Evolutionary conservation across 1,284 basidiomycete genomes (phyloP).

Genomic region (Phellopilus nigrolimitatus): DNA sequence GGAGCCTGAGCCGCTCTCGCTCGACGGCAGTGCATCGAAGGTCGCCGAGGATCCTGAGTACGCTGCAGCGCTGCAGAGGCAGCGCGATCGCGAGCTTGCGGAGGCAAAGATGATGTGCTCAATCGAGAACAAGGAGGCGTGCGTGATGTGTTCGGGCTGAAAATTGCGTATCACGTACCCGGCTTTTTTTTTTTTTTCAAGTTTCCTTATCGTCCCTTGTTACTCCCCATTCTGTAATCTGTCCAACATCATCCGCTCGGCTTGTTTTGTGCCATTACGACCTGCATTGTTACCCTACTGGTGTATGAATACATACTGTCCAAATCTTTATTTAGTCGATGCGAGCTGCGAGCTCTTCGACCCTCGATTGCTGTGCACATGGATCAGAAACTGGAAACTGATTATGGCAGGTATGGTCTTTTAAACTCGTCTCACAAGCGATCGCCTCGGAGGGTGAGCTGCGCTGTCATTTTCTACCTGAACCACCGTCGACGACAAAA

Average conservation of each 20-base stretch:
- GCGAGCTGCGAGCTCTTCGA: too few species aligned
- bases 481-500: too few species aligned
- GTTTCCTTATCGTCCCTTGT: background rate
- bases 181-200: background rate
- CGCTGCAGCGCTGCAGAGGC: constrained; percentile 72
- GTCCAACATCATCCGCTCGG: background rate
- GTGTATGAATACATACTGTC: too few species aligned
- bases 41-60: constrained; percentile 76
- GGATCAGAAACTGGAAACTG: background rate
- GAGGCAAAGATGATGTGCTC: constrained; percentile 80
- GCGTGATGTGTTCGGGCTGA: constrained; percentile 81
- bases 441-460: too few species aligned
- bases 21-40: constrained; percentile 43
- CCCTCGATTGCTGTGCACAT: background rate
- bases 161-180: background rate
- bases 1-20: constrained; percentile 27
- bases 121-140: constrained; percentile 85
- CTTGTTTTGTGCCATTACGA: too few species aligned
- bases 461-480: too few species aligned
- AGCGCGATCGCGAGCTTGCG: constrained; percentile 73
- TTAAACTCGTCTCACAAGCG: too few species aligned
- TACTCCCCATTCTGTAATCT: background rate
- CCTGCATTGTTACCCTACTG: too few species aligned
- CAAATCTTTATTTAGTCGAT: too few species aligned
- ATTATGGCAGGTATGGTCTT: too few species aligned